Conservation (phyloP, 1,284 basidiomycete species). For the Tylopilus orsonianus region DNA sequence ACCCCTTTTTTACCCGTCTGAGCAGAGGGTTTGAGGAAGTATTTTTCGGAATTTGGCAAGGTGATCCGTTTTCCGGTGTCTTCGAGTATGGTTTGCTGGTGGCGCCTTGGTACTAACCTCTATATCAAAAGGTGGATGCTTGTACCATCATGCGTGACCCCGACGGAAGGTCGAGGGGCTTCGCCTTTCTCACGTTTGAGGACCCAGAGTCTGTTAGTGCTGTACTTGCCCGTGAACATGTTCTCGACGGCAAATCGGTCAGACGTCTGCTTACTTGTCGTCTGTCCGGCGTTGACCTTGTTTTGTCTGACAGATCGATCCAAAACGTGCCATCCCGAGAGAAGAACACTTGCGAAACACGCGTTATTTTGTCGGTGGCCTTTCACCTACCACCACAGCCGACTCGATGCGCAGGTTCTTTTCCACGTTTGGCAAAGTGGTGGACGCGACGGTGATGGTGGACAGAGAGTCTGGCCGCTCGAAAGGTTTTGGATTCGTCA, state of each 20-base stretch:
- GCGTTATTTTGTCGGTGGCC: slow-evolving; percentile 87
- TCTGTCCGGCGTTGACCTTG: slow-evolving; percentile 5
- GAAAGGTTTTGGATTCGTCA: slow-evolving; percentile 93
- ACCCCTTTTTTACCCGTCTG: slow-evolving; percentile 30
- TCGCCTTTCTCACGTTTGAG: slow-evolving; percentile 93
- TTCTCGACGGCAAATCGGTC: slow-evolving; percentile 88
- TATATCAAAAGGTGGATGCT: slow-evolving; percentile 66
- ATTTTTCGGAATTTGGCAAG: slow-evolving; percentile 74
- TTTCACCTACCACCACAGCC: slow-evolving; percentile 76
- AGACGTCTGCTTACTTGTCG: slow-evolving; percentile 32
- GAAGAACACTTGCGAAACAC: slow-evolving; percentile 81
- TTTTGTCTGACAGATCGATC: slow-evolving; percentile 74
- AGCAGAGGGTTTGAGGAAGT: slow-evolving; percentile 68
- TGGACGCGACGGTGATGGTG: slow-evolving; percentile 92
- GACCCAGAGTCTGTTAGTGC: slow-evolving; percentile 77
- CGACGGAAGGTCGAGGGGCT: slow-evolving; percentile 87
- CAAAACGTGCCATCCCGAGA: slow-evolving; percentile 91
- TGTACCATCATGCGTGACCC: slow-evolving; percentile 96
- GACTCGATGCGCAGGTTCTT: slow-evolving; percentile 84
- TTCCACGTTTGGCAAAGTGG: slow-evolving; percentile 74
- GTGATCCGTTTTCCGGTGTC: slow-evolving; percentile 33
- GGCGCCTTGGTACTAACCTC: slow-evolving; percentile 15
- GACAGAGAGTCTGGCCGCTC: slow-evolving; percentile 88
- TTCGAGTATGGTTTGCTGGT: background rate
- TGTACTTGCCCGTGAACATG: slow-evolving; percentile 83